Base-by-base conservation (phyloP, 1,139 yeast genomes). In the Chernovozyma aurita region DNA sequence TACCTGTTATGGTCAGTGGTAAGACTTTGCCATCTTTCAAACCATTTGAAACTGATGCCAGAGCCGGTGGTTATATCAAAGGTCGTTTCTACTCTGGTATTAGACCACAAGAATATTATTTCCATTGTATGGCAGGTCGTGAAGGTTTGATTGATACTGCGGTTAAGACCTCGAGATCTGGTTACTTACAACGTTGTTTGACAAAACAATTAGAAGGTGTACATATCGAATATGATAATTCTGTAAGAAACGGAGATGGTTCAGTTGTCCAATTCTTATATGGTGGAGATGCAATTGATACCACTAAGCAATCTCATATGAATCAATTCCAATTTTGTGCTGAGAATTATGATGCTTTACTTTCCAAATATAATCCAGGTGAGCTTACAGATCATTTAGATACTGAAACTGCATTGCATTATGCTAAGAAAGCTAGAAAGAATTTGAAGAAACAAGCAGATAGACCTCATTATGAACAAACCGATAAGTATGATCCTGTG, bases 111-210 rank as follows among this genome's bases (percentile, higher is more conserved):
- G 99, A 94, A 61, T 94, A 94, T 63, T 94, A 90, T 58, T 94
- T 94, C 92, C 99, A 94, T 70, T 92, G 98, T 74, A 94, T 94
- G 99, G 99, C 99, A 41, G 99, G 99, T 63, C 84, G 99, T 73
- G 99, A 94, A 75, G 99, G 99, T 67, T 78, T 94, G 58, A 94
- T 94, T 68, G 99, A 94, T 74, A 94, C 99, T 41, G 98, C 99
- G 38, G 98, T 94, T 48, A 94, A 94, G 67, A 94, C 99, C 8
- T 87, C 97, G 18, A 84, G 97, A 69, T 90, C 98, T 38, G 99
- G 99, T 59, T 94, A 94, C 67, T 76, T 94, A 61, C 99, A 94
- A 69, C 84, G 99, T 70, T 94, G 98, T 78, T 76, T 94, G 66
- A 92, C 96, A 44, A 94, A 94, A 64, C 98, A 92, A 66, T 75